Conservation (phyloP, 2,329 filamentous ascomycete genomes). For the Alternaria alternata region DNA sequence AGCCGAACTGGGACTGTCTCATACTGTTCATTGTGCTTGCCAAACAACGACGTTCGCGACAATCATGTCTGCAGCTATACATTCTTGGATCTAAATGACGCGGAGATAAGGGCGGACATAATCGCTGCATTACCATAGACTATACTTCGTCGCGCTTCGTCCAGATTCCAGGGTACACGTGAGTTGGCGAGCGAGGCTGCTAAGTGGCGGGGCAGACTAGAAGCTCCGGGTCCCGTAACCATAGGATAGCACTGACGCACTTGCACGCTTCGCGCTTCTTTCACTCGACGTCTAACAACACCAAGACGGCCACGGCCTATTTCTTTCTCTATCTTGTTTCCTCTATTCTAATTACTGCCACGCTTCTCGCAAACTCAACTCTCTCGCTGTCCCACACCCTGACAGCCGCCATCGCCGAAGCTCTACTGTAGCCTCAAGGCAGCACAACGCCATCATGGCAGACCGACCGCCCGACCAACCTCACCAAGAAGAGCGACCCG, state of each 20-base stretch:
- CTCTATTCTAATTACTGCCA: neutral
- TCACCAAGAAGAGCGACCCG: conserved; percentile 21
- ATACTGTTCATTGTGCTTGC: neutral
- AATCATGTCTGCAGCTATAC: neutral
- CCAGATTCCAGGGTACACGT: conserved; percentile 14
- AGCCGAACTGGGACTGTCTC: neutral
- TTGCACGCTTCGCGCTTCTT: conserved; percentile 8
- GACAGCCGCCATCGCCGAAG: neutral
- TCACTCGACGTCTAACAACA: neutral
- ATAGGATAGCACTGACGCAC: conserved; percentile 12
- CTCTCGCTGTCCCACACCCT: neutral
- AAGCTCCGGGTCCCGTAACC: conserved; percentile 12
- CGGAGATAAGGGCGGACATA: conserved; percentile 12
- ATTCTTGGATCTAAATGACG: neutral
- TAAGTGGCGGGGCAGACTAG: conserved; percentile 18
- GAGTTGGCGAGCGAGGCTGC: conserved; percentile 23
- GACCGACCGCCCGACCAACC: conserved; percentile 18
- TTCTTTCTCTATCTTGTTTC: conserved; percentile 1
- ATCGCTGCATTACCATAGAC: neutral
- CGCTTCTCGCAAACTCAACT: neutral
- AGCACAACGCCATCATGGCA: conserved; percentile 33
- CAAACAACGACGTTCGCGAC: neutral
- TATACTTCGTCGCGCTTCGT: conserved; percentile 12
- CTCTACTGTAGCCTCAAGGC: conserved; percentile 3
- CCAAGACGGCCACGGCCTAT: neutral